Base-by-base conservation (phyloP, 179 eudicot species). In the Corrigiola litoralis region DNA sequence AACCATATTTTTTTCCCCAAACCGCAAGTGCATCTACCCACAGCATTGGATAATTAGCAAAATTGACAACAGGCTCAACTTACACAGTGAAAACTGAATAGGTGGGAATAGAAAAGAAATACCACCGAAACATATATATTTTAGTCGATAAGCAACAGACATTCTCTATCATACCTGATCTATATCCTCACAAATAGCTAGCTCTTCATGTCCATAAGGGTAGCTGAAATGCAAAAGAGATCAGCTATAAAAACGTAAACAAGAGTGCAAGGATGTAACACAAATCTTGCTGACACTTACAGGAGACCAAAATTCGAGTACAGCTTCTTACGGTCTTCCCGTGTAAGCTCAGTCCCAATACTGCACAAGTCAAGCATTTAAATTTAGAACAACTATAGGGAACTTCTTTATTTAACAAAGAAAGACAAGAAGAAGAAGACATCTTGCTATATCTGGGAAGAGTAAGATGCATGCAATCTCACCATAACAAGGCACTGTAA, bases 131-230 rank as follows among this genome's bases (percentile, higher is more conserved):
- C 28, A 47, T 12, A 46, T 28, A 12, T 41, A 57, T 41, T 21
- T 51, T 47, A 38, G 32, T 38, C 55, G 17, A 56, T 61, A 46
- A 27, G 9, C 34, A 17, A 42, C 37, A 53, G 47, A 31, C 38
- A 31, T 5, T 20, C 24, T 31, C 42, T 28, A 48, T 21, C 24
- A 51, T 79, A 94, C 99, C 99, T 94, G 97, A 75, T 94, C 99
- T 41, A 94, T 79, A 75, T 94, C 99, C 81, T 94, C 99, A 76
- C 85, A 86, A 17, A 87, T 71, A 67, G 97, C 90, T 74, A 94
- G 97, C 71, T 94, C 99, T 75, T 94, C 99, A 61, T 87, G 99
- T 48, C 99, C 99, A 66, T 94, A 94, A 16, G 99, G 99, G 69
- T 81, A 90, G 80, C 99, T 92, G 48, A 36, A 66, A 48, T 63